A percentile compares a stretch with the other conserved stretches of the same genome.
Conservation (phyloP, 768 basidiomycete species). For the Plicaturopsis crispa region DNA sequence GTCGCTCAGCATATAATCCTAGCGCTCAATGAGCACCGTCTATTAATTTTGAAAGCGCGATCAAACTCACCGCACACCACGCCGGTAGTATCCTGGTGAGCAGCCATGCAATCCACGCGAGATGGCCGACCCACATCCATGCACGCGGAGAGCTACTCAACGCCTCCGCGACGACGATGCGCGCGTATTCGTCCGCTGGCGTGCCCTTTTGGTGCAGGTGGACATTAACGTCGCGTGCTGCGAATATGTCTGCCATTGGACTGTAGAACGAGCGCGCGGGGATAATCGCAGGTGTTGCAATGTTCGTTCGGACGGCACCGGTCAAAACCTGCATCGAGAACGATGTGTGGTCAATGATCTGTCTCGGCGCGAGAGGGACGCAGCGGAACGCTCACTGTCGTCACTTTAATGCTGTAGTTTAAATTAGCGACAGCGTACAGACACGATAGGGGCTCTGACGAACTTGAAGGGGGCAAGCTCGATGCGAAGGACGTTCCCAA, state of each 20-base stretch:
- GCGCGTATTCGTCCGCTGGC: conserved; percentile 8
- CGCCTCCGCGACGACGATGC: conserved; percentile 8
- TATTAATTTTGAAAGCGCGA: background rate
- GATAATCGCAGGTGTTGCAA: conserved; percentile 1
- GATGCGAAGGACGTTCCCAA: conserved; percentile 18
- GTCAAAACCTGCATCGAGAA: conserved; percentile 7
- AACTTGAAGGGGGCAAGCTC: conserved; percentile 23
- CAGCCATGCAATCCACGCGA: conserved; percentile 8
- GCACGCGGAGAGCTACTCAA: conserved; percentile 7
- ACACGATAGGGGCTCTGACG: background rate
- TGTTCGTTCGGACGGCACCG: conserved; percentile 9
- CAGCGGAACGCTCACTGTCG: too few relatives aligned
- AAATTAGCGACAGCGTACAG: too few relatives aligned
- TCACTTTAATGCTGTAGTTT: too few relatives aligned
- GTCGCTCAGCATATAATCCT: conserved; percentile 8
- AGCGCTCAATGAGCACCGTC: background rate
- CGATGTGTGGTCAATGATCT: too few relatives aligned
- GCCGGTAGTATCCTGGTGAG: too few relatives aligned
- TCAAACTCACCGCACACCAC: conserved; percentile 7
- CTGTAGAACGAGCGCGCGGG: conserved; percentile 9
- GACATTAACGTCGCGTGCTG: conserved; percentile 5
- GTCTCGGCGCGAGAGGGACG: too few relatives aligned
- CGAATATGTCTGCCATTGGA: conserved; percentile 9
- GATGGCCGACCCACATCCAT: conserved; percentile 11
- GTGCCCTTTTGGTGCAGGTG: conserved; percentile 3